phyloP scores from a whole-genome alignment of 2,329 filamentous ascomycete genomes.

The Xylariaceae sp. region DNA sequence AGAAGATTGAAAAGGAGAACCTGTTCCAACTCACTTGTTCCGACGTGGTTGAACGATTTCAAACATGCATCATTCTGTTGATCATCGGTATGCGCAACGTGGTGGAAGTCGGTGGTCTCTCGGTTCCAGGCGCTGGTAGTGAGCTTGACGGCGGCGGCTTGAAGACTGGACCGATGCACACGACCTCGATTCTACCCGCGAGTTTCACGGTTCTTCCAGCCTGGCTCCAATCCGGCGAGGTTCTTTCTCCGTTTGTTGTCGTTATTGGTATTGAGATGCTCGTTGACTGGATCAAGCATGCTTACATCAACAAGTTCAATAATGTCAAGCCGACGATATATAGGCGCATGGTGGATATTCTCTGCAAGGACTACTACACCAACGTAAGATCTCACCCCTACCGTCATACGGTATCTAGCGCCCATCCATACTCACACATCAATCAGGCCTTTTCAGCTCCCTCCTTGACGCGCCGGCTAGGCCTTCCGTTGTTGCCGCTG shows the following conservation, averaged over 20 bases:
- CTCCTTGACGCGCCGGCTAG: constrained; percentile 81
- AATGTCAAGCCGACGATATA: constrained; percentile 91
- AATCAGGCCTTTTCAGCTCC: constrained; percentile 79
- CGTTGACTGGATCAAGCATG: constrained; percentile 95
- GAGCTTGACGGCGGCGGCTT: constrained; percentile 44
- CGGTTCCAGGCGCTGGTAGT: constrained; percentile 51
- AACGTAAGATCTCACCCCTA: constrained; percentile 53
- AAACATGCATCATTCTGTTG: constrained; percentile 93
- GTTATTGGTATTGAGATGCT: constrained; percentile 95
- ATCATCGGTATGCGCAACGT: constrained; percentile 96
- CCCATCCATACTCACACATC: background rate
- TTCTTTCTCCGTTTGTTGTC: constrained; percentile 86
- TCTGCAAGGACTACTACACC: constrained; percentile 97
- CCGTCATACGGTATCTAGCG: background rate
- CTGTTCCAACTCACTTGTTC: constrained; percentile 94
- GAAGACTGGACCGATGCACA: constrained; percentile 56
- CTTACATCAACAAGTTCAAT: constrained; percentile 98
- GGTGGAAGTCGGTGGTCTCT: constrained; percentile 87
- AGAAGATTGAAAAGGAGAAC: constrained; percentile 97
- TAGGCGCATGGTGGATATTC: constrained; percentile 79
- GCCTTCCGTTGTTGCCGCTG: constrained; percentile 84
- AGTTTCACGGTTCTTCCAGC: constrained; percentile 86
- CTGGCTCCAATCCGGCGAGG: constrained; percentile 72
- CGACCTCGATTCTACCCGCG: constrained; percentile 73
- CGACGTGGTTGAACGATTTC: constrained; percentile 94